Base-by-base conservation (phyloP, 2,329 filamentous ascomycete species). In the Aspergillus sp. region DNA sequence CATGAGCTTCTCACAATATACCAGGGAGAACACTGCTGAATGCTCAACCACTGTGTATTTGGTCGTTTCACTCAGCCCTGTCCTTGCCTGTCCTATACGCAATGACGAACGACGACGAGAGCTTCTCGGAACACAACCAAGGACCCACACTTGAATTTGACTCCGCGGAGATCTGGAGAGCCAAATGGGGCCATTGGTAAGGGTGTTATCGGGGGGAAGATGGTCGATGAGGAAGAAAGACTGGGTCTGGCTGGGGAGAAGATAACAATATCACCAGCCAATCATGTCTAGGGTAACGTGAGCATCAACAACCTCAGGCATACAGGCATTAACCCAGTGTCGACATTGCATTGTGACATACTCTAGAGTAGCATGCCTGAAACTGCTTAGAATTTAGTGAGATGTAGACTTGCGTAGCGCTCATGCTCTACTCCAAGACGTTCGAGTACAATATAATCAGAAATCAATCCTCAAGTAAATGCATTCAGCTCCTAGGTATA, bases 101-200 rank as follows among this genome's bases (percentile, higher is more conserved):
- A 5, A 33, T 27, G 27, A 40, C 19, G 37, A 43, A 40, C 19
- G 37, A 43, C 27, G 53, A 43, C 37, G 53, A 33, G 35, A 23
- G 19, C 8, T 15, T 31, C 5, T 52, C 40, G 39, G 23, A 44
- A 27, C 19, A 44, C 14, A 37, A 24, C 24, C 35, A 53, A 24
- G 31, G 24, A 54, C 19, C 19, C 24, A 17, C 17, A 14, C 24
- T 50, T 17, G 24, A 27, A 39, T 39, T 21, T 39, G 23, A 33
- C 49, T 57, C 55, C 55, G 55, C 55, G 55, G 55, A 57, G 47
- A 57, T 52, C 49, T 53, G 33, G 24, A 44, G 41, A 19, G 47
- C 21, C 21, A 53, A 37, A 33, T 17, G 40, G 49, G 7, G 14
- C 35, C 27, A 48, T 57, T 57, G 47, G 33, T 43, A 57, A 23